Base-by-base conservation (phyloP, 352 stramenopile genomes). In the Phytophthora pseudosyringae region DNA sequence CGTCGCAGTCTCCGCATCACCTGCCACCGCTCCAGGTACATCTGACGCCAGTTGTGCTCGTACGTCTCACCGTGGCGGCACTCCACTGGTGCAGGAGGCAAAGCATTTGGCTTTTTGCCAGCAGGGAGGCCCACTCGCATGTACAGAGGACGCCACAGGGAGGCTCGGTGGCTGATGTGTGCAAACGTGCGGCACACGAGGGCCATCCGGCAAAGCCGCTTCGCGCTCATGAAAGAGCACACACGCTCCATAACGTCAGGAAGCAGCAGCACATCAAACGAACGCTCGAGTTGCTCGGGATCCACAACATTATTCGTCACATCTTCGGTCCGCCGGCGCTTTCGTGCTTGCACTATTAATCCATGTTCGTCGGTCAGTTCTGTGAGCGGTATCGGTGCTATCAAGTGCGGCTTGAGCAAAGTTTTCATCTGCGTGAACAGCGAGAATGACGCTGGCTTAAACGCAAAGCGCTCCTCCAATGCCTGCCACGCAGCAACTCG, bases 151-250 rank as follows among this genome's bases (percentile, higher is more conserved):
- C 62, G 60, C 81, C 81, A 92, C 0, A 90, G 53, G 0, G 68
- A 64, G 2, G 68, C 47, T 1, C 62, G 70, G 3, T 46, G 63
- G 33, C 73, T 78, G 15, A 90, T 50, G 8, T 71, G 41, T 1
- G 73, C 73, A 64, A 90, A 87, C 0, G 47, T 60, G 4, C 63
- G 69, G 48, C 79, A 88, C 11, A 92, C 81, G 4, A 86, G 61
- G 4, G 81, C 69, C 12, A 92, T 71, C 9, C 83, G 79, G 53
- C 73, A 81, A 15, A 92, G 78, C 3, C 83, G 75, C 70, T 90
- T 92, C 10, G 81, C 79, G 36, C 73, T 92, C 78, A 92, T 84
- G 45, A 80, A 90, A 1, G 83, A 88, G 28, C 73, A 90, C 29
- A 92, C 78, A 1, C 65, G 68, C 57, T 90, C 81, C 81, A 90